phyloP scores from a whole-genome alignment of 2,329 filamentous ascomycete genomes.

The Ceratocystis cubensis region DNA sequence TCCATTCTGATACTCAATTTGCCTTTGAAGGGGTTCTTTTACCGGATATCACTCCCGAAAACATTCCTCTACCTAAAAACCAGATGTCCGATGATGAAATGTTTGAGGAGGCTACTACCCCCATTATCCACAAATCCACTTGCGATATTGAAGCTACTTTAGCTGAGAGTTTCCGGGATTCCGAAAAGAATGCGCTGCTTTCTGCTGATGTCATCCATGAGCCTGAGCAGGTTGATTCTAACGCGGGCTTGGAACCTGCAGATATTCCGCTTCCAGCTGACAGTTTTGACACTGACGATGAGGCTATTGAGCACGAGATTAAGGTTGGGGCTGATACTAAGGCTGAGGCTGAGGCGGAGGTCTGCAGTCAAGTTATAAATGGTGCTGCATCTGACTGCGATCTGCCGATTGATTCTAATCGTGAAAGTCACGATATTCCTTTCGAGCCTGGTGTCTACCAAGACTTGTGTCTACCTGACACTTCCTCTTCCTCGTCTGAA shows the following conservation, averaged over 20 bases:
- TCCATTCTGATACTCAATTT: not conserved
- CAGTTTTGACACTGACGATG: not conserved
- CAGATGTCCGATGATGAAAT: not conserved
- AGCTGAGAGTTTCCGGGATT: not conserved
- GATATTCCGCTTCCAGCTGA: not conserved
- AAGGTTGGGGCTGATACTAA: not conserved
- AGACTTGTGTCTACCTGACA: not conserved
- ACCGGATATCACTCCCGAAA: not conserved
- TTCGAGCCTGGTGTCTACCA: not conserved
- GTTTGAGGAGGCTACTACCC: no score
- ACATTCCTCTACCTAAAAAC: not conserved
- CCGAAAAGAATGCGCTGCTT: not conserved
- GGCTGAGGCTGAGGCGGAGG: not conserved
- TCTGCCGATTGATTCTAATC: not conserved
- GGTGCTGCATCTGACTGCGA: no score
- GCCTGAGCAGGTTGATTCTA: not conserved
- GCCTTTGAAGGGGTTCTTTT: not conserved
- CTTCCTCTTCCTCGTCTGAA: not conserved
- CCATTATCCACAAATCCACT: not conserved
- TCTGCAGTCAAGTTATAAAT: no score
- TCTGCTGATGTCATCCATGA: not conserved
- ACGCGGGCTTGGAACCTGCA: not conserved
- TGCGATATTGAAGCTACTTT: not conserved
- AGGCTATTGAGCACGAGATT: not conserved
- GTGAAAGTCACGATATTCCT: not conserved